Evolutionary conservation across 345 rosid genomes (phyloP).

Genomic region (Cardamine chenopodiifolia): DNA sequence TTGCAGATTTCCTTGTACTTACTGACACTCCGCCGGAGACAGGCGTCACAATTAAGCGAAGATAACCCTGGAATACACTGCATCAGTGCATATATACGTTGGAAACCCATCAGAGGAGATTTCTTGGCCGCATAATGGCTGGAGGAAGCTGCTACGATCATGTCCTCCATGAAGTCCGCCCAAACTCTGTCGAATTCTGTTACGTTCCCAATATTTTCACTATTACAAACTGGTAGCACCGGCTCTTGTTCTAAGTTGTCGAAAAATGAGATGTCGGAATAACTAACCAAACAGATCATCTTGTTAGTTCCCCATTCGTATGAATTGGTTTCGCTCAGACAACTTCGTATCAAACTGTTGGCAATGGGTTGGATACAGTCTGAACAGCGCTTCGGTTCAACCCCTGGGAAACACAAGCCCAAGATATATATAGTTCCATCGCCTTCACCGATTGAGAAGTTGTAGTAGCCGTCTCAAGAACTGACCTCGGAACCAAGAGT

Average conservation of each 20-base stretch:
- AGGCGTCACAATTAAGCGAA: neutral
- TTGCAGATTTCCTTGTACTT: too few species aligned
- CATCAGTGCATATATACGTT: conserved; percentile 16
- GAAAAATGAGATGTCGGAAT: conserved; percentile 40
- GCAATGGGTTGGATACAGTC: neutral
- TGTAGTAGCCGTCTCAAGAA: neutral
- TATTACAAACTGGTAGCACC: neutral
- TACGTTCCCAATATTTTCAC: neutral
- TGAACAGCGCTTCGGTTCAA: neutral
- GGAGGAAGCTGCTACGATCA: neutral
- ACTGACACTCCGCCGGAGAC: neutral
- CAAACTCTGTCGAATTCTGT: neutral
- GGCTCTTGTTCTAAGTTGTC: neutral
- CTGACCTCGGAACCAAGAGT: neutral
- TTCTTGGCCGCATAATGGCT: neutral
- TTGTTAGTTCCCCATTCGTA: neutral
- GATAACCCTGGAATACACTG: conserved; percentile 23
- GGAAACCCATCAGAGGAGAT: neutral
- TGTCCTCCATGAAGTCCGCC: neutral
- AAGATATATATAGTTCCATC: neutral
- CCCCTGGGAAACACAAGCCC: conserved; percentile 8
- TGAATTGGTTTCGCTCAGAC: conserved; percentile 26
- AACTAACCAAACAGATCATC: conserved; percentile 46
- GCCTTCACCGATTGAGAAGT: neutral
- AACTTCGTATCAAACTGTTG: neutral